Evolutionary conservation across 2,329 filamentous ascomycete species (phyloP).

Genomic region (Stylonectria norvegica): DNA sequence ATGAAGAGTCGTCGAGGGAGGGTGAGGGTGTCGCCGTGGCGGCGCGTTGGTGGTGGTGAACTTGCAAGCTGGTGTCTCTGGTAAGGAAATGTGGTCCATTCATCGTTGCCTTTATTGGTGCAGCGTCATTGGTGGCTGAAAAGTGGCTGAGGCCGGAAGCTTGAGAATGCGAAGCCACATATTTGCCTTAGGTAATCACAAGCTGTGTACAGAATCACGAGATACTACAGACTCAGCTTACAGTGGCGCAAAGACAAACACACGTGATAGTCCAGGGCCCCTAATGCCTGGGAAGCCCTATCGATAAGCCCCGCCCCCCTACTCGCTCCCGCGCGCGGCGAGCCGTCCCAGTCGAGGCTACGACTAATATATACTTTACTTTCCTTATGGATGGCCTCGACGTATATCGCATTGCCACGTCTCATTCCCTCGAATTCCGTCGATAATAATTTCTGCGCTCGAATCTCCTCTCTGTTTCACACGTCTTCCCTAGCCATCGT

Average conservation of each 20-base stretch:
- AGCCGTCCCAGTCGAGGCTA: too few species aligned
- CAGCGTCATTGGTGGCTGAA: constrained; percentile 24
- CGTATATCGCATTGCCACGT: constrained; percentile 22
- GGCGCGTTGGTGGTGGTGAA: constrained; percentile 13
- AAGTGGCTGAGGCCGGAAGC: too few species aligned
- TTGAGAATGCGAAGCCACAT: too few species aligned
- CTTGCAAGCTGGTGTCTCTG: constrained; percentile 25
- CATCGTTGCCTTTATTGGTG: constrained; percentile 28
- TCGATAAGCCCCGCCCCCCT: too few species aligned
- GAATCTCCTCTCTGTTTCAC: constrained; percentile 3
- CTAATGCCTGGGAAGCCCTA: constrained; percentile 4
- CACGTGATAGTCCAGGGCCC: constrained; percentile 20
- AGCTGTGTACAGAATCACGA: too few species aligned
- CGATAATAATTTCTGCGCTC: constrained; percentile 11
- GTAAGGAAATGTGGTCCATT: constrained; percentile 37
- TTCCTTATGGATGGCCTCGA: too few species aligned
- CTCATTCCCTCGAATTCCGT: constrained; percentile 8
- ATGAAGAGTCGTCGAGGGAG: neutral
- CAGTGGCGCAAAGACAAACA: too few species aligned
- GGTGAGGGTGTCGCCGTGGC: constrained; percentile 6
- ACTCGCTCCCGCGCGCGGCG: constrained; percentile 14
- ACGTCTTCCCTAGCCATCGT: too few species aligned
- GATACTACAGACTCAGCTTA: too few species aligned
- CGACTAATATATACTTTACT: too few species aligned
- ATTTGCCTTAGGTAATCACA: too few species aligned